Evolutionary conservation across 805 yeast species (phyloP), one percentile per base, ranked within the genome.

Genomic region (Suhomyces canberraensis): DNA sequence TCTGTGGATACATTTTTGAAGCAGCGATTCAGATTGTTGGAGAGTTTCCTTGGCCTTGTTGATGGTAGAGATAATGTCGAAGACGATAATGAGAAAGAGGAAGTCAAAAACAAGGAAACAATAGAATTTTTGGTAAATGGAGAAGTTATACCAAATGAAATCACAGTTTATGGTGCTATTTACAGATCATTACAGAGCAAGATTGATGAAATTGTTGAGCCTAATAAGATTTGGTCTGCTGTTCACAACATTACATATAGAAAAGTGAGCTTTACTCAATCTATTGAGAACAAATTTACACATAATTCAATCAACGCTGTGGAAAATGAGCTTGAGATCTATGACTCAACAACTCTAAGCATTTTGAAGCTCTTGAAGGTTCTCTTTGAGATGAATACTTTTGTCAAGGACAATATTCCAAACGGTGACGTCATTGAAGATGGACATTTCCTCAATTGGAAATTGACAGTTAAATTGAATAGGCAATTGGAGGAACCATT

Each of bases 401-500:
- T 41, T 8, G 62, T 55, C n/a, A 46, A 36, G 15, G 45, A 37
- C 17, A 45, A 39, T 41, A 13, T 46, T 39, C 4, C 41, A 44
- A n/a, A 27, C 39, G 8, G 41, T 43, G 31, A 9, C 9, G 16
- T 36, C 8, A 34, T 58, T 11, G 40, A 50, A 4, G 45, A 45
- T 8, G 52, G 54, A 15, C 44, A 39, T 11, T 90, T 88, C 51
- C 63, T 81, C 48, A 89, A 86, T 54, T 78, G 87, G 60, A 89
- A 89, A 51, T 57, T 91, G 14, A 81, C 95, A 5, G 95, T 95
- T 0, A 91, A 90, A 56, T 64, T 93, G 36, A 83, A 84, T 39
- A 68, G 95, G 33, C 97, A 90, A 58, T 60, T 91, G 29, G 96
- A 90, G 48, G 97, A 91, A 45, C 93, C 95, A 0, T 64, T 90